These are phyloP conservation scores for Coccomyxa subellipsoidea DNA, from an alignment of 163 green algal species.

Conservation along the genomic window DNA sequence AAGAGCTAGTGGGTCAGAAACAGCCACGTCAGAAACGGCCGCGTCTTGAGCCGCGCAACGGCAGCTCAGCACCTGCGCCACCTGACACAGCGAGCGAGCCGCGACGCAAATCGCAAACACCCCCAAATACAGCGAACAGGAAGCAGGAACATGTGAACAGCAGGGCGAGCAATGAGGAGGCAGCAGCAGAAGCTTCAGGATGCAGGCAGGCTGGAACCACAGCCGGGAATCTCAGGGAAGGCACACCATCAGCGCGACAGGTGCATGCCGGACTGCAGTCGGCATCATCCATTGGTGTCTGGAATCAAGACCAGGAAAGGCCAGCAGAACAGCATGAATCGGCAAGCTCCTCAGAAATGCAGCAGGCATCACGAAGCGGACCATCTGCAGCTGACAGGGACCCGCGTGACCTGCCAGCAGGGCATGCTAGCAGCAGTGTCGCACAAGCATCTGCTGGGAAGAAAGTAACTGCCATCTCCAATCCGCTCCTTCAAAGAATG, in stretches of 20 bases:
- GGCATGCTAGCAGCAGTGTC: not conserved
- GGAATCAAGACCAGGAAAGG: not conserved
- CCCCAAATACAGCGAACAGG: not conserved
- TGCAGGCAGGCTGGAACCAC: too few relatives aligned
- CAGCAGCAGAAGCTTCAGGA: not conserved
- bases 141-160: not conserved
- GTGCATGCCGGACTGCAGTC: not conserved
- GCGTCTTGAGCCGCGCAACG: not conserved
- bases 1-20: not conserved
- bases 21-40: not conserved
- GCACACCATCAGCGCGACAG: not conserved
- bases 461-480: not conserved
- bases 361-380: not conserved
- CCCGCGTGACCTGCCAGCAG: not conserved
- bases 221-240: not conserved
- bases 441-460: not conserved
- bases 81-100: not conserved
- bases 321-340: not conserved
- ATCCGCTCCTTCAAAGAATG: not conserved
- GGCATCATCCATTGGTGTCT: not conserved
- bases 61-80: not conserved
- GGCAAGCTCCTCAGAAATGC: not conserved
- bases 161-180: not conserved
- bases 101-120: too few relatives aligned
- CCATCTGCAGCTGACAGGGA: not conserved